A percentile compares a stretch with the other conserved stretches of the same genome.
phyloP scores from a whole-genome alignment of 2,329 filamentous ascomycete genomes.

The Chrysosporium keratinophilum region DNA sequence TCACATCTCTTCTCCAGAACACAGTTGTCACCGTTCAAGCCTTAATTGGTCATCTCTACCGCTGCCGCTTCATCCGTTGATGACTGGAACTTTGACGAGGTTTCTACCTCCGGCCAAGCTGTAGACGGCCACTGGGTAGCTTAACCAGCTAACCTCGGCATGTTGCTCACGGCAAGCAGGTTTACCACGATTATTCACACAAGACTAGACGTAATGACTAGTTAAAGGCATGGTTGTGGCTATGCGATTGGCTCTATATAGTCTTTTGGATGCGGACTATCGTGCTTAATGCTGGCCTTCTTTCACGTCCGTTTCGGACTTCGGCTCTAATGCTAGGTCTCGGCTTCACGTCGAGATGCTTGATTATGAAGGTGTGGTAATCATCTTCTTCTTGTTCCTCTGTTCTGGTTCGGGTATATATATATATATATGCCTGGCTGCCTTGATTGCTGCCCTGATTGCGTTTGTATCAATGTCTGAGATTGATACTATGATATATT shows the following conservation, averaged over 20 bases:
- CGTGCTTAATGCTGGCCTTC: not conserved
- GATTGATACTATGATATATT: too few relatives aligned
- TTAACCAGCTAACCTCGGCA: not conserved
- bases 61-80: slow-evolving; percentile 5
- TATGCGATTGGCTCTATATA: not conserved
- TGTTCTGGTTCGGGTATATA: too few relatives aligned
- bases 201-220: not conserved
- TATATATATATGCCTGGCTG: not conserved
- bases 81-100: not conserved
- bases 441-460: too few relatives aligned
- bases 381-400: not conserved
- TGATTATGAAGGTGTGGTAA: not conserved
- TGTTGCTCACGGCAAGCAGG: not conserved
- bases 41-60: not conserved
- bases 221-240: not conserved
- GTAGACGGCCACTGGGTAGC: not conserved
- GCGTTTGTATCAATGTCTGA: too few relatives aligned
- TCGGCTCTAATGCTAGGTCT: not conserved
- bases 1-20: not conserved
- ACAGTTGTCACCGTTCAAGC: not conserved
- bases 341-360: not conserved
- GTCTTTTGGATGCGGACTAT: not conserved
- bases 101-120: not conserved
- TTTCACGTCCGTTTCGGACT: not conserved
- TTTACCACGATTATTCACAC: not conserved